These are phyloP conservation scores for Fistulinella prunicolor DNA, from an alignment of 768 basidiomycete species.

Conservation along the genomic window DNA sequence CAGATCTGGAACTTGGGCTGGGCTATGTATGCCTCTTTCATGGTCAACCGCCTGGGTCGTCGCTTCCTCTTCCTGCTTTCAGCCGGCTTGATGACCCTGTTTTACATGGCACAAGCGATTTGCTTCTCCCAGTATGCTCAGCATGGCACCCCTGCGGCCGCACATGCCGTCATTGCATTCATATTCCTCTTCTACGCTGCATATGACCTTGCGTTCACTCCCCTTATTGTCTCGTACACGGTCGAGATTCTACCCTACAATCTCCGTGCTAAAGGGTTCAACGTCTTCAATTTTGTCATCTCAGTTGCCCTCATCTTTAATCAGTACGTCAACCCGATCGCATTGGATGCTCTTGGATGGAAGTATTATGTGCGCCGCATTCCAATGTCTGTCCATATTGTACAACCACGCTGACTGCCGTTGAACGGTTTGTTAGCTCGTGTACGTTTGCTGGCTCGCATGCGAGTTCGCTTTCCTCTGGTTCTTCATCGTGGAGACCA, in stretches of 20 bases:
- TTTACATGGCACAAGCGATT: constrained; percentile 67
- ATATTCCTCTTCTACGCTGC: constrained; percentile 80
- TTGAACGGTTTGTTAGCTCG: constrained; percentile 41
- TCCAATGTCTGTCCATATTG: neutral
- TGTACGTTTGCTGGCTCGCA: constrained; percentile 69
- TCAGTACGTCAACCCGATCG: constrained; percentile 85
- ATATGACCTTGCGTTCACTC: constrained; percentile 83
- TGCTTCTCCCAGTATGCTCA: constrained; percentile 58
- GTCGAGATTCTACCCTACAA: constrained; percentile 84
- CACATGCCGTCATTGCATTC: constrained; percentile 75
- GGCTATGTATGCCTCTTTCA: constrained; percentile 53
- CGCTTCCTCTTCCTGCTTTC: constrained; percentile 69
- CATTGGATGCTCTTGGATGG: constrained; percentile 61
- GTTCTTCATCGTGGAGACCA: constrained; percentile 70
- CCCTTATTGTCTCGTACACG: constrained; percentile 83
- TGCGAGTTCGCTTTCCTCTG: constrained; percentile 65
- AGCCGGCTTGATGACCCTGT: constrained; percentile 54
- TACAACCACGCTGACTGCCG: neutral
- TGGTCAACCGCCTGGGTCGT: constrained; percentile 67
- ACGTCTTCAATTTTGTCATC: constrained; percentile 74
- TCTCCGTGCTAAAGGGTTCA: constrained; percentile 85
- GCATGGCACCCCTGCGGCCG: constrained; percentile 40
- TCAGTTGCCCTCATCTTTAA: constrained; percentile 84
- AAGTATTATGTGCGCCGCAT: constrained; percentile 61
- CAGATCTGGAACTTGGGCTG: constrained; percentile 78